A percentile compares a stretch with the other conserved stretches of the same genome.
Conservation (phyloP, 2,329 filamentous ascomycete species). For the Colletotrichum simmondsii region DNA sequence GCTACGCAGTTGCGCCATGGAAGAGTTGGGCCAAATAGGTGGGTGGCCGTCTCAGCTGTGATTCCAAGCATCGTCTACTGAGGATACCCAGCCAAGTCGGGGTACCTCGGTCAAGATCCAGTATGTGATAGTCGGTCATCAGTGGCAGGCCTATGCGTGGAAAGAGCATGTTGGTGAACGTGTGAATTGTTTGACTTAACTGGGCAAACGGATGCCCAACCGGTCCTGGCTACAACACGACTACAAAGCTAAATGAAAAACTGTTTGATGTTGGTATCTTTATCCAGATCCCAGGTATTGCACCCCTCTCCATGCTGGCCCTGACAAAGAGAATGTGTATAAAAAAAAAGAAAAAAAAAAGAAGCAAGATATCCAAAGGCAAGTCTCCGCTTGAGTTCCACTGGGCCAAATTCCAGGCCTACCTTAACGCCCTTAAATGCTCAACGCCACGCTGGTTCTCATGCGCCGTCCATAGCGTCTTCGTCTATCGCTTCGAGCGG, state of each 20-base stretch:
- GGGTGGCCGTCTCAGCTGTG: no score
- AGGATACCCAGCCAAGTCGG: not conserved
- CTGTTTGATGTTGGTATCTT: constrained; percentile 19
- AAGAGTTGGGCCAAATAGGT: no score
- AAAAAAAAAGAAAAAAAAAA: no score
- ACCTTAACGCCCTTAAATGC: constrained; percentile 36
- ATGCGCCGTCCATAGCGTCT: constrained; percentile 51
- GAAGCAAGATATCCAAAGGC: not conserved
- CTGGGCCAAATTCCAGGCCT: constrained; percentile 1
- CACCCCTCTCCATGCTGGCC: constrained; percentile 24
- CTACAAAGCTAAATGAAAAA: not conserved
- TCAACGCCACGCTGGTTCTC: constrained; percentile 25
- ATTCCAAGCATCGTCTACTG: no score
- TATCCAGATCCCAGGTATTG: constrained; percentile 12
- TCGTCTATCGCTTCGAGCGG: constrained; percentile 63
- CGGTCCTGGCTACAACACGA: not conserved
- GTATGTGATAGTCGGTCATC: not conserved
- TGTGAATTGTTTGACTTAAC: not conserved
- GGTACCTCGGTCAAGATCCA: no score
- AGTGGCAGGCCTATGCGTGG: not conserved
- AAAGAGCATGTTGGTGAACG: not conserved
- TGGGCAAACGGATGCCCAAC: not conserved
- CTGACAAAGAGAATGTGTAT: constrained; percentile 3
- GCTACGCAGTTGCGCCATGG: no score
- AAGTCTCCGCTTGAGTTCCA: not conserved